Conservation (phyloP, 202 grass and related monocot genomes). For the Schoenoplectus tabernaemontani region DNA sequence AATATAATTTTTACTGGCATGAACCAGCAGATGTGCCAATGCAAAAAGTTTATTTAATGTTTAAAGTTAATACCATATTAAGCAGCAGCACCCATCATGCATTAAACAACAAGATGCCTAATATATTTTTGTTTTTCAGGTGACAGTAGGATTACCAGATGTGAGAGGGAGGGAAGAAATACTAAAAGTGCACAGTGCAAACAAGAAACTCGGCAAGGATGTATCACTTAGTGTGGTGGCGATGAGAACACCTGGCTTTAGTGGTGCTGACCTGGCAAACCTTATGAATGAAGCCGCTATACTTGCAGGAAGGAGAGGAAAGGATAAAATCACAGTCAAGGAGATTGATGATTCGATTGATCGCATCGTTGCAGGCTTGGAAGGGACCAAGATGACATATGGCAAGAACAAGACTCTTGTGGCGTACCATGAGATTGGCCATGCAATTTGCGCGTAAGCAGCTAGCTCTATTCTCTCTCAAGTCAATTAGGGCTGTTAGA, state of each 20-base stretch:
- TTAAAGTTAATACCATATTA: not conserved
- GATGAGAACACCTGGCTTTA: constrained; percentile 84
- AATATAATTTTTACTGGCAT: not conserved
- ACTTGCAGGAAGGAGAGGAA: constrained; percentile 68
- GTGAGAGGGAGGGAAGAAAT: constrained; percentile 78
- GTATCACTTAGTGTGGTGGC: constrained; percentile 54
- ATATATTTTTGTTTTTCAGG: constrained; percentile 25
- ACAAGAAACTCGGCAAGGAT: constrained; percentile 64
- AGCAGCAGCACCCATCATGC: not conserved
- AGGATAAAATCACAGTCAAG: constrained; percentile 43
- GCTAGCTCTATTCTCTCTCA: not conserved
- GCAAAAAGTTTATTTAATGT: not conserved
- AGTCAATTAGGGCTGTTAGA: not conserved
- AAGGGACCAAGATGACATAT: constrained; percentile 75
- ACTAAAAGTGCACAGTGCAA: constrained; percentile 46
- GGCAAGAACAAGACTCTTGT: constrained; percentile 69
- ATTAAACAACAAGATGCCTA: not conserved
- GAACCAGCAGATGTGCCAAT: not conserved
- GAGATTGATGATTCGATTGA: constrained; percentile 82
- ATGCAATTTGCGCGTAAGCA: constrained; percentile 76
- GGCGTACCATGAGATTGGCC: constrained; percentile 88
- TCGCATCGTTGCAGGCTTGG: constrained; percentile 69
- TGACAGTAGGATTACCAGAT: constrained; percentile 57
- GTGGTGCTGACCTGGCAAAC: constrained; percentile 74
- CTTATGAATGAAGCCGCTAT: constrained; percentile 93